Percentiles rank a stretch among this genome's conserved stretches.
Conservation (phyloP, 2,329 filamentous ascomycete genomes). For the Malbranchea zuffiana region DNA sequence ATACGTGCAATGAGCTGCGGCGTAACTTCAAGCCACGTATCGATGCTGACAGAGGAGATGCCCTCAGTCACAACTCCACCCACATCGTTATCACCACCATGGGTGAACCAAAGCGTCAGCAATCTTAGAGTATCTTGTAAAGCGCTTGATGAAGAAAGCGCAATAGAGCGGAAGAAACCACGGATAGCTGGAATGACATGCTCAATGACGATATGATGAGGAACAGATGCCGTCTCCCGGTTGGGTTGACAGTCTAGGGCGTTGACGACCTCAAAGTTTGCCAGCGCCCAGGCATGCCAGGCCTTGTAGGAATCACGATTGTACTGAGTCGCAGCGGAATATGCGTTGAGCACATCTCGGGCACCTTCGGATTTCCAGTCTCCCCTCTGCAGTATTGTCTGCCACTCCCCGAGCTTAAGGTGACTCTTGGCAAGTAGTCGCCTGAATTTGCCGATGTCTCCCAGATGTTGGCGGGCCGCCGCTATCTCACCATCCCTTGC, state of each 20-base stretch:
- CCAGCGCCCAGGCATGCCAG: constrained; percentile 96
- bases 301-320: constrained; percentile 97
- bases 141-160: constrained; percentile 80
- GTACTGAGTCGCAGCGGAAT: constrained; percentile 82
- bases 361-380: constrained; percentile 83
- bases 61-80: constrained; percentile 81
- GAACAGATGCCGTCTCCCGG: constrained; percentile 44
- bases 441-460: constrained; percentile 46
- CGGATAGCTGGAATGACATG: constrained; percentile 90
- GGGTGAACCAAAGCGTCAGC: constrained; percentile 90
- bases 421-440: constrained; percentile 88
- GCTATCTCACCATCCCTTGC: constrained; percentile 31
- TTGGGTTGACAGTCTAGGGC: constrained; percentile 59
- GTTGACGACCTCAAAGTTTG: constrained; percentile 97
- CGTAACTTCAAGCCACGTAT: constrained; percentile 98
- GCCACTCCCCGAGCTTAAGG: constrained; percentile 92
- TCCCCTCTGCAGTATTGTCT: constrained; percentile 70
- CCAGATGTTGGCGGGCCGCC: constrained; percentile 31
- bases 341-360: constrained; percentile 80
- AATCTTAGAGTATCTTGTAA: constrained; percentile 89
- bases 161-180: constrained; percentile 96
- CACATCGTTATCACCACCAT: constrained; percentile 80
- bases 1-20: constrained; percentile 95
- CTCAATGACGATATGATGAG: constrained; percentile 60
- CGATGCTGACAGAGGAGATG: constrained; percentile 81